Conservation (phyloP, 2,329 filamentous ascomycete species). For the Cytospora piceicola region DNA sequence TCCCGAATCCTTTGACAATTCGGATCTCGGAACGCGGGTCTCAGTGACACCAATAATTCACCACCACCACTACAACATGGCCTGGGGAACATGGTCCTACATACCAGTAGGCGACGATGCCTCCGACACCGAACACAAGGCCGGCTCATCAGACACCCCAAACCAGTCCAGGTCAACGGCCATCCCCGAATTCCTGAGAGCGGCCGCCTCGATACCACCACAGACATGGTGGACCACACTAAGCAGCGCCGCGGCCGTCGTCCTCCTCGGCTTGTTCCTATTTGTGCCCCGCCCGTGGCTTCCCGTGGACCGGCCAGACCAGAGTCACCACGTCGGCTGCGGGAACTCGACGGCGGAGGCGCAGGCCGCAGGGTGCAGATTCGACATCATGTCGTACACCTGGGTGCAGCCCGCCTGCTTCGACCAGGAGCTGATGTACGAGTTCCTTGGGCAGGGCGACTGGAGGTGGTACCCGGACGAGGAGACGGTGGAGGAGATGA, state of each 20-base stretch:
- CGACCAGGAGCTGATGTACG: constrained; percentile 26
- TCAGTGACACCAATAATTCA: not conserved
- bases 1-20: not conserved
- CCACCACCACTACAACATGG: constrained; percentile 4
- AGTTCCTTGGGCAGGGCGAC: constrained; percentile 14
- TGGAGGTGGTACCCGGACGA: constrained; percentile 18
- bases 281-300: constrained; percentile 24
- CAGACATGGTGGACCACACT: not conserved
- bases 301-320: constrained; percentile 5
- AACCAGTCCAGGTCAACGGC: not conserved
- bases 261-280: constrained; percentile 15
- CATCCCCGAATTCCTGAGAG: not conserved
- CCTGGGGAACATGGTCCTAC: constrained; percentile 22
- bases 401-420: constrained; percentile 23
- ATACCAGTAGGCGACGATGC: constrained; percentile 10
- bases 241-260: constrained; percentile 1
- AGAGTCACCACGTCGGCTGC: constrained; percentile 11
- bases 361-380: constrained; percentile 18
- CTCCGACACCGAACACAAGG: constrained; percentile 9
- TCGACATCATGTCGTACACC: constrained; percentile 23
- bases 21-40: not conserved
- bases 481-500: constrained; percentile 7
- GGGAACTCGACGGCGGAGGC: constrained; percentile 23
- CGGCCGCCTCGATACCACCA: not conserved
- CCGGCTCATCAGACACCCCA: not conserved